Base-by-base conservation (phyloP, 495 filamentous ascomycete genomes). In the Viridothelium virens region DNA sequence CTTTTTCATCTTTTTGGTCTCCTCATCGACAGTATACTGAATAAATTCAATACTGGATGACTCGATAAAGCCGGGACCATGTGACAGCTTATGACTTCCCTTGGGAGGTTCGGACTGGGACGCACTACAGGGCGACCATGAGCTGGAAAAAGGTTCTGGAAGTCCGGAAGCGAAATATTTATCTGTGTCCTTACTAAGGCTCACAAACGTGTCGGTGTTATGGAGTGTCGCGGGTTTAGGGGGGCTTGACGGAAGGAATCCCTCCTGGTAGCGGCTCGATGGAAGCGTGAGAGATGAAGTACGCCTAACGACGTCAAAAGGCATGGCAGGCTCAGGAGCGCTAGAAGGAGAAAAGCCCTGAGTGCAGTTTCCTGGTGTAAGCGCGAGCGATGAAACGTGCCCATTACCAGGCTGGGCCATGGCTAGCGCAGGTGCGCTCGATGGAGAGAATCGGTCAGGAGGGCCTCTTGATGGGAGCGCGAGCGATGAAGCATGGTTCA, bases 1-100 rank as follows among this genome's bases (percentile, higher is more conserved):
- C 18, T 59, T 59, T 14, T 59, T 59, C 53, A 59, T 59, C 53
- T 33, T 59, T 5, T 59, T 59, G 5, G 53, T 59, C n/a, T 33
- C 14, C 14, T 4, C 5, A 36, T 59, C 53, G 31, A 59, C 53
- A 9, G 53, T 59, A 31, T 59, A 59, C 14, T 59, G 53, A 18
- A 59, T 59, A 18, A 59, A 59, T 59, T 59, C 25, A 25, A 25
- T 25, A 25, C 25, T 25, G 25, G 25, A 25, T 25, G 25, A 25
- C 25, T 25, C 53, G 31, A 34, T 9, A 10, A 36, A 11, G 11
- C 31, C 18, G 31, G 53, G 53, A 36, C 53, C 7, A 4, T 3
- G n/a, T 33, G 53, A 36, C 5, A 5, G 14, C 53, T 33, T 59
- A 31, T 59, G 53, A 7, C 18, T 59, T 9, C 6, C 18, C 7